phyloP scores from a whole-genome alignment of 192 early-diverging fungal species.

The Coemansia sp. region DNA sequence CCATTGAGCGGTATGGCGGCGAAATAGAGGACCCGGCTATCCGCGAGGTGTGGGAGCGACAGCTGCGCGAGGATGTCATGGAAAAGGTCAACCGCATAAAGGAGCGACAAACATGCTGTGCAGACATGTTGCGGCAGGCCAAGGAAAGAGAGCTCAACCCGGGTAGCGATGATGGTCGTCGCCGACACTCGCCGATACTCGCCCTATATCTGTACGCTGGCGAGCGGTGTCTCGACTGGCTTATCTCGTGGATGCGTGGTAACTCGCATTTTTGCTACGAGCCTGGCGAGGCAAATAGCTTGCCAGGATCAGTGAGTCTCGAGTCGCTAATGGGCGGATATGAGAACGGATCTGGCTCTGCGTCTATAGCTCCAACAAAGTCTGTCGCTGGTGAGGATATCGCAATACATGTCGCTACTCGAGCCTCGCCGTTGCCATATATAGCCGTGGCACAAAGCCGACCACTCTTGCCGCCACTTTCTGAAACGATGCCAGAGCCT shows the following conservation, averaged over 20 bases:
- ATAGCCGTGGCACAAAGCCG: slow-evolving; percentile 17
- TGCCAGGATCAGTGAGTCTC: slow-evolving; percentile 4
- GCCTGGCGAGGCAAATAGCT: background rate
- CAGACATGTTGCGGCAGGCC: slow-evolving; percentile 8
- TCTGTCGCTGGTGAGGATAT: background rate
- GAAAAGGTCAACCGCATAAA: slow-evolving; percentile 24
- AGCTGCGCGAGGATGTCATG: slow-evolving; percentile 25
- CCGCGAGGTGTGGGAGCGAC: slow-evolving; percentile 37
- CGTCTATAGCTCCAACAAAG: background rate
- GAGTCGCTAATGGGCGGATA: slow-evolving; percentile 12
- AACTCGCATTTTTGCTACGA: slow-evolving; percentile 36
- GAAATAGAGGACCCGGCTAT: slow-evolving; percentile 20
- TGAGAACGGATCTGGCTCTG: slow-evolving; percentile 1
- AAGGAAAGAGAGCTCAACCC: slow-evolving; percentile 6
- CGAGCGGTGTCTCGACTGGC: slow-evolving; percentile 22
- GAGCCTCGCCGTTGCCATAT: slow-evolving; percentile 7
- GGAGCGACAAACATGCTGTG: slow-evolving; percentile 6
- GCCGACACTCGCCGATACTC: slow-evolving; percentile 14
- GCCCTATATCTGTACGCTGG: slow-evolving; percentile 25
- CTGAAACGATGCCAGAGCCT: slow-evolving; percentile 15
- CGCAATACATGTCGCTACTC: background rate
- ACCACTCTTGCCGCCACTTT: background rate
- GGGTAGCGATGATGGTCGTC: background rate
- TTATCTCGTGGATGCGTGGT: slow-evolving; percentile 19
- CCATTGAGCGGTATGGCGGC: slow-evolving; percentile 2